A percentile compares a stretch with the other conserved stretches of the same genome.
These are phyloP conservation scores for Tetrastigma voinierianum DNA, from an alignment of 164 flowering plant species.

Conservation along the genomic window DNA sequence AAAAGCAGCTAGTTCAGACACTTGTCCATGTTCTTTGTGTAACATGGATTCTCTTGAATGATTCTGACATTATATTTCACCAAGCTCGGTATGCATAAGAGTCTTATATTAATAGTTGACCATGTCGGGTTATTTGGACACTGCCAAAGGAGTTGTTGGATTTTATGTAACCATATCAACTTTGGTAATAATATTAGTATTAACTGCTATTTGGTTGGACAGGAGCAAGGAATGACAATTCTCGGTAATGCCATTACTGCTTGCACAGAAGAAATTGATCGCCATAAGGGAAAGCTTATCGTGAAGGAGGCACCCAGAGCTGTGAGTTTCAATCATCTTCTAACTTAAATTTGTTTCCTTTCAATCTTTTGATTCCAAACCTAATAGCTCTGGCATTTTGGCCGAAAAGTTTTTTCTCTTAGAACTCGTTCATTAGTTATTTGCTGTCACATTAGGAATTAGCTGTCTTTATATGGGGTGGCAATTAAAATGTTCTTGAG, in stretches of 20 bases:
- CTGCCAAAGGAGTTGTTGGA: not conserved
- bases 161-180: not conserved
- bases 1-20: no score
- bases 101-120: no score
- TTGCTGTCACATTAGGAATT: not conserved
- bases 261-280: slow-evolving; percentile 71
- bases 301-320: slow-evolving; percentile 88
- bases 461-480: no score
- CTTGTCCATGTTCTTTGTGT: no score
- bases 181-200: no score
- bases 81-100: no score
- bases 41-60: no score
- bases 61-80: no score
- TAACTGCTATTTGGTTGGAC: slow-evolving; percentile 9
- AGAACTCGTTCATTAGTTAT: not conserved
- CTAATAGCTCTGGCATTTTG: no score
- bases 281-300: slow-evolving; percentile 79
- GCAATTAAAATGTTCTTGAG: no score
- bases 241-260: slow-evolving; percentile 75
- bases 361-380: no score
- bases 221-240: slow-evolving; percentile 88
- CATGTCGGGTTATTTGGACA: no score
- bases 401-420: not conserved
- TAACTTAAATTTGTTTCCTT: not conserved
- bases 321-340: slow-evolving; percentile 43